Evolutionary conservation across 495 filamentous ascomycete genomes (phyloP).

Genomic region (Apodospora peruviana): DNA sequence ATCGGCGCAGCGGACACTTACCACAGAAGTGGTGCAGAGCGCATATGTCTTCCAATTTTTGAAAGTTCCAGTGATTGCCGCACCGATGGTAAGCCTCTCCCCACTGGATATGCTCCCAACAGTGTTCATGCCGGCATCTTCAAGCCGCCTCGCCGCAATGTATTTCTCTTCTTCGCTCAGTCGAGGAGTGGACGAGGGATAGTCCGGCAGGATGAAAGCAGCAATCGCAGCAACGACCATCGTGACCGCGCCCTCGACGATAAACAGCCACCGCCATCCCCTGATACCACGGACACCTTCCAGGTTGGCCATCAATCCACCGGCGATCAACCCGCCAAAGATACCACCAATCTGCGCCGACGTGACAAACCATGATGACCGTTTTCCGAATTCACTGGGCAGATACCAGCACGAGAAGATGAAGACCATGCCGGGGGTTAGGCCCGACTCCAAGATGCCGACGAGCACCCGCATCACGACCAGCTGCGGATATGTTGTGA

Average conservation of each 20-base stretch:
- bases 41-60: constrained; percentile 5
- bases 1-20: too few relatives aligned
- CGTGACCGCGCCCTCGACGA: constrained; percentile 52
- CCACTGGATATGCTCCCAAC: not conserved
- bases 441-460: constrained; percentile 54
- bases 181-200: constrained; percentile 54
- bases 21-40: not conserved
- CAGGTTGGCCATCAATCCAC: constrained; percentile 46
- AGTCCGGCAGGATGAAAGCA: constrained; percentile 49
- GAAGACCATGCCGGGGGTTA: constrained; percentile 51
- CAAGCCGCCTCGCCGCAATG: constrained; percentile 27
- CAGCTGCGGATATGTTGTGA: constrained; percentile 46
- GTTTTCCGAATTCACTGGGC: constrained; percentile 54
- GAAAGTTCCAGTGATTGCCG: not conserved
- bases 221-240: constrained; percentile 43
- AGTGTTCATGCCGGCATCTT: constrained; percentile 12
- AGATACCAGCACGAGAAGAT: constrained; percentile 59
- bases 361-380: constrained; percentile 55
- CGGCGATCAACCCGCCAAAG: constrained; percentile 47
- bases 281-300: constrained; percentile 42
- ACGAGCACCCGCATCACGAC: constrained; percentile 51
- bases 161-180: constrained; percentile 50
- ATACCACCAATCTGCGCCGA: constrained; percentile 53
- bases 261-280: constrained; percentile 47
- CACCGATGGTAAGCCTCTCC: not conserved